Conservation (phyloP, 1,284 basidiomycete genomes). For the Salmacisia buchloeana region DNA sequence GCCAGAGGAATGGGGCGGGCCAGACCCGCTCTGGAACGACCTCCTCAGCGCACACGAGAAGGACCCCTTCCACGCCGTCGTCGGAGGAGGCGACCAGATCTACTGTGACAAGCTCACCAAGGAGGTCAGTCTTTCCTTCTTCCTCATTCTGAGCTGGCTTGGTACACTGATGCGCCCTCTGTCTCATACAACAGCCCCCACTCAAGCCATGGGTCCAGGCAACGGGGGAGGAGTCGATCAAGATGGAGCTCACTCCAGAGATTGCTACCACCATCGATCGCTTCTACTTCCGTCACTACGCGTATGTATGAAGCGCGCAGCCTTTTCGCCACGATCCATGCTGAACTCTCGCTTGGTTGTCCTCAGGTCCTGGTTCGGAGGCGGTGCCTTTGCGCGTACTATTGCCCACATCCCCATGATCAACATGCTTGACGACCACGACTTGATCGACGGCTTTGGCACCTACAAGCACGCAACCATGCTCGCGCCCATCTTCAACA, state of each 20-base stretch:
- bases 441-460: slow-evolving; percentile 82
- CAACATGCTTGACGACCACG: slow-evolving; percentile 62
- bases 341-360: slow-evolving; percentile 66
- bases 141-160: neutral
- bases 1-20: slow-evolving; percentile 50
- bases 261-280: slow-evolving; percentile 75
- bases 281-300: slow-evolving; percentile 70
- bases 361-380: slow-evolving; percentile 61
- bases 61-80: slow-evolving; percentile 74
- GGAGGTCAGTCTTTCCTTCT: slow-evolving; percentile 14
- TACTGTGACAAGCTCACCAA: slow-evolving; percentile 34
- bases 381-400: slow-evolving; percentile 83
- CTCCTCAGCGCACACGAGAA: slow-evolving; percentile 72
- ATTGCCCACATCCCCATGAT: slow-evolving; percentile 77
- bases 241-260: slow-evolving; percentile 64
- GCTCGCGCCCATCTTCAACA: slow-evolving; percentile 32
- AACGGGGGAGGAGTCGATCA: slow-evolving; percentile 63
- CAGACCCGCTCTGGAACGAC: slow-evolving; percentile 76
- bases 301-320: slow-evolving; percentile 11
- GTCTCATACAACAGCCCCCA: slow-evolving; percentile 43
- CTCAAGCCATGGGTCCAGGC: slow-evolving; percentile 73
- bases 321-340: slow-evolving; percentile 80
- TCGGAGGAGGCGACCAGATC: slow-evolving; percentile 61
- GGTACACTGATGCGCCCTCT: neutral
- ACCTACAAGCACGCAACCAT: slow-evolving; percentile 56